Evolutionary conservation across 2,329 filamentous ascomycete genomes (phyloP), one percentile per base, ranked within the genome.

Genomic region (Aschersonia sp.): DNA sequence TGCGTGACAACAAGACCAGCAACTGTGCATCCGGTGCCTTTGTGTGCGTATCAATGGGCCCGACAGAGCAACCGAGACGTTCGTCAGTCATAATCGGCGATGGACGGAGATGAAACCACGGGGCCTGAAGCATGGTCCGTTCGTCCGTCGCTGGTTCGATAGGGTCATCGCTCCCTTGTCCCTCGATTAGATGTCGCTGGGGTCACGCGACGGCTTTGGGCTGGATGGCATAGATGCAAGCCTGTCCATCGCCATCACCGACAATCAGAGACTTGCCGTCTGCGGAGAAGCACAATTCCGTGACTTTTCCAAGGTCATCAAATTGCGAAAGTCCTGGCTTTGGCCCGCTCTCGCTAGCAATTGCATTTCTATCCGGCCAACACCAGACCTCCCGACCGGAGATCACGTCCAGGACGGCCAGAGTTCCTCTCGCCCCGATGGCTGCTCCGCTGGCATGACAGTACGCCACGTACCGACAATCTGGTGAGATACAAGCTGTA

Each of bases 401-500:
- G 47, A 60, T 61, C 12, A 65, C 61, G 45, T 69, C 65, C n/a
- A 69, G 48, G 7, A 69, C 58, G 30, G 59, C 61, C 5, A 69
- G 47, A 28, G 53, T 59, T 4, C 64, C 64, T 10, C 63, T 51
- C 1, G 59, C 59, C 6, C 62, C 61, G 9, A 58, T 56, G 4
- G 57, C 60, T 1, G 60, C 58, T 5, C 61, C 62, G 12, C 56
- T 58, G 1, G 61, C 56, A 44, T 68, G 58, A 53, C 65, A 67
- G 51, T 67, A 69, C 1, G 65, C 65, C 28, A 68, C 61, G 42
- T 61, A 65, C 5, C 65, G 59, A 47, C 66, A 68, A 53, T 68
- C 65, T 0, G 65, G 65, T 4, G 64, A 67, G 41, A 69, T 56
- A 49, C 65, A 67, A 2, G 62, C 59, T 3, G 56, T 56, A 30